Percentiles rank a stretch among this genome's conserved stretches.
Conservation (phyloP, 768 basidiomycete genomes). For the Dioszegia crocea region DNA sequence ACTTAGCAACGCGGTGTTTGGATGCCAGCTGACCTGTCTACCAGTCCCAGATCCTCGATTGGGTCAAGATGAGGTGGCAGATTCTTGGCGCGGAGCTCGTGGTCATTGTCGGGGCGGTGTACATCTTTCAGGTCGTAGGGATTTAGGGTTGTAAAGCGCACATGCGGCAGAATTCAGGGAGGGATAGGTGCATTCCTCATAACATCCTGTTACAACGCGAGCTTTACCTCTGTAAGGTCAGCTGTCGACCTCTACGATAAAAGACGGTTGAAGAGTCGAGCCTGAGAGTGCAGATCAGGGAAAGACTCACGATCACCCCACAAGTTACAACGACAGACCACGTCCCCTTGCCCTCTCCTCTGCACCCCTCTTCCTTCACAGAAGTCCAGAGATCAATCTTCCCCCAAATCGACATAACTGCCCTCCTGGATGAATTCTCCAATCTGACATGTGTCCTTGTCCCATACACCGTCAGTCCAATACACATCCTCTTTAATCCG, state of each 20-base stretch:
- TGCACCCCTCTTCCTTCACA: no score
- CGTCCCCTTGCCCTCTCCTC: no score
- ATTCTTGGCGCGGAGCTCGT: slow-evolving; percentile 11
- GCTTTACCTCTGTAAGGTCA: no score
- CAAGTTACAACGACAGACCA: no score
- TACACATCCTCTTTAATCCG: slow-evolving; percentile 42
- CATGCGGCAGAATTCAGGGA: no score
- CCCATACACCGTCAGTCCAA: slow-evolving; percentile 46
- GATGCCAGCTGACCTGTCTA: not conserved
- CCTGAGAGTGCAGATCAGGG: no score
- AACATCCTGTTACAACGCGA: no score
- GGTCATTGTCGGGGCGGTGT: not conserved
- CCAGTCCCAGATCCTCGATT: slow-evolving; percentile 4
- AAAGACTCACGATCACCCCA: no score
- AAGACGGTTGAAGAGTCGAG: no score
- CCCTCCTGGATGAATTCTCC: slow-evolving; percentile 30
- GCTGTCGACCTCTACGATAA: no score
- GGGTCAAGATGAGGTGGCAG: slow-evolving; percentile 6
- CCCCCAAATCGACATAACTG: slow-evolving; percentile 8
- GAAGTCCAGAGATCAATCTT: not conserved
- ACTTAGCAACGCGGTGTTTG: not conserved
- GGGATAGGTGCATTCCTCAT: no score
- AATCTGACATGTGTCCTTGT: slow-evolving; percentile 33
- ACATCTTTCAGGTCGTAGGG: slow-evolving; percentile 2
- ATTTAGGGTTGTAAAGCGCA: not conserved